Evolutionary conservation across 257 asterid species (phyloP).

Genomic region (Haberlea rhodopensis): DNA sequence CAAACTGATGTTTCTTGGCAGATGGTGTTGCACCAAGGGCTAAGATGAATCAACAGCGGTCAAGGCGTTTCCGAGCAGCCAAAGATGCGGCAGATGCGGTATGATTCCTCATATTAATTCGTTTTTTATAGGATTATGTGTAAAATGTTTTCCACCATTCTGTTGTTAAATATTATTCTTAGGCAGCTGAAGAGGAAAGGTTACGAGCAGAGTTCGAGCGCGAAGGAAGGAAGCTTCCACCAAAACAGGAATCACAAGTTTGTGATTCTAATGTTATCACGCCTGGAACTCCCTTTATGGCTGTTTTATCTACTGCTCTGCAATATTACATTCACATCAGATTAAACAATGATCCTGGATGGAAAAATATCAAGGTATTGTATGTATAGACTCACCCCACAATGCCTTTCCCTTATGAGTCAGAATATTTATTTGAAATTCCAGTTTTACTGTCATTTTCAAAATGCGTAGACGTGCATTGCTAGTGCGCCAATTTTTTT

Average conservation of each 20-base stretch:
- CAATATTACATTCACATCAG: conserved; percentile 83
- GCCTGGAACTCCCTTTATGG: conserved; percentile 97
- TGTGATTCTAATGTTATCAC: conserved; percentile 90
- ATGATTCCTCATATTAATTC: conserved; percentile 28
- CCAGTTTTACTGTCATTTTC: not conserved
- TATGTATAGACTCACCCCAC: conserved; percentile 10
- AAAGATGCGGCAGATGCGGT: conserved; percentile 95
- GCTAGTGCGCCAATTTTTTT: conserved; percentile 16
- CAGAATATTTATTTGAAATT: conserved; percentile 6
- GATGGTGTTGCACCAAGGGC: conserved; percentile 99
- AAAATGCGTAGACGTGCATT: conserved; percentile 22
- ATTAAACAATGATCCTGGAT: conserved; percentile 83
- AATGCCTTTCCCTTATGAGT: conserved; percentile 1
- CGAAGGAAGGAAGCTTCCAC: conserved; percentile 91
- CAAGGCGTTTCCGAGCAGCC: conserved; percentile 96
- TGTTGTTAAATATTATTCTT: conserved; percentile 27
- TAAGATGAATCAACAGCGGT: conserved; percentile 94
- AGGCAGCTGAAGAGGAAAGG: conserved; percentile 92
- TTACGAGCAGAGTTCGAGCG: conserved; percentile 81
- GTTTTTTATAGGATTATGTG: conserved; percentile 2
- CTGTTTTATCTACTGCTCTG: conserved; percentile 72
- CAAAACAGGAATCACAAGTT: conserved; percentile 74
- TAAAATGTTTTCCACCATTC: conserved; percentile 7
- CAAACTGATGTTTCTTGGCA: conserved; percentile 31
- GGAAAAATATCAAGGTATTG: conserved; percentile 87